Percentiles rank a stretch among this genome's conserved stretches.
These are phyloP conservation scores for Backusella tarrabulga DNA, from an alignment of 192 early-diverging fungal species.

Conservation along the genomic window DNA sequence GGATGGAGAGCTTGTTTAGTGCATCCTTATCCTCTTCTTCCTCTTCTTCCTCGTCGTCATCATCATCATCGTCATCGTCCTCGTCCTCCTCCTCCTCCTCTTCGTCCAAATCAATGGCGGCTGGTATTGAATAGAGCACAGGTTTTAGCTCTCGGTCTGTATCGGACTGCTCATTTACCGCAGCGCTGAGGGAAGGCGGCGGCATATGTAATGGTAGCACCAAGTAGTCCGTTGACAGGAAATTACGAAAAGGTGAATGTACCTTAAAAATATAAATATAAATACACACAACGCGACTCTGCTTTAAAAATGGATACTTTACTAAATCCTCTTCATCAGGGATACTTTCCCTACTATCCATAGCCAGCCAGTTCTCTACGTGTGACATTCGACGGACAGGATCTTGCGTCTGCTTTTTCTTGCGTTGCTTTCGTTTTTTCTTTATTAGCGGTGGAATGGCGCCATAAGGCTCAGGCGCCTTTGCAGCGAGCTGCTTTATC, in stretches of 20 bases:
- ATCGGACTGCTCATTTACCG: not conserved
- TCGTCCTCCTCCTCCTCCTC: not conserved
- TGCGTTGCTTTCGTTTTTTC: conserved; percentile 10
- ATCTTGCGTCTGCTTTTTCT: not conserved
- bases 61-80: not conserved
- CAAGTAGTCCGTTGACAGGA: conserved; percentile 28
- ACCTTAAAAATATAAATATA: conserved; percentile 11
- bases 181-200: conserved; percentile 27
- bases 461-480: conserved; percentile 27
- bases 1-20: not conserved
- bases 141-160: not conserved
- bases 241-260: conserved; percentile 25
- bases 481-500: conserved; percentile 21
- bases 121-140: not conserved
- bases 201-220: conserved; percentile 34
- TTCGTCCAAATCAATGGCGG: not conserved
- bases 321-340: conserved; percentile 35
- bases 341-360: conserved; percentile 34
- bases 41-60: not conserved
- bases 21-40: not conserved
- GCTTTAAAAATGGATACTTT: not conserved
- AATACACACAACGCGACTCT: too few relatives aligned
- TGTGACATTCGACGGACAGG: conserved; percentile 26
- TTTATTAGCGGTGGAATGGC: conserved; percentile 23
- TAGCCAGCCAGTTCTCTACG: conserved; percentile 30